Evolutionary conservation across 345 rosid species (phyloP), one percentile per base, ranked within the genome.

Genomic region (Trapa bicornis): DNA sequence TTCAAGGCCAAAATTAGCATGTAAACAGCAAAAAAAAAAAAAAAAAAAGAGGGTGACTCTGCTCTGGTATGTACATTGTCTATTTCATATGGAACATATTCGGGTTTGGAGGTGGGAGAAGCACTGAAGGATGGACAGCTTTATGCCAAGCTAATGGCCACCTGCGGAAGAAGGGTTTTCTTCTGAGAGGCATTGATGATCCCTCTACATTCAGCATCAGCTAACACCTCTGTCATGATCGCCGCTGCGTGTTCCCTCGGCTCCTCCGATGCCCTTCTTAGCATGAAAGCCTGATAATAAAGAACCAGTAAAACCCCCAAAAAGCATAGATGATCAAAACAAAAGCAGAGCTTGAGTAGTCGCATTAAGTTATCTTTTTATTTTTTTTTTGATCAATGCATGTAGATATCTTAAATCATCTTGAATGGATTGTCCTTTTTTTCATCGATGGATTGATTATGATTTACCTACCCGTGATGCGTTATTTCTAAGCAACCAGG

Each of bases 241-340:
- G 90, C 90, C 37, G 79, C 83, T 0, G 87, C 87, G 68, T 82
- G 90, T n/a, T 86, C 90, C 65, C 80, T 60, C 17, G 87, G 90
- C 74, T 86, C 86, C 58, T 83, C 90, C 4, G 81, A 70, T 37
- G 87, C 80, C 78, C 85, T 83, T 75, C 83, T 79, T 76, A 86
- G 73, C 86, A 83, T 86, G 78, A 86, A 86, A 37, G 80, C 85
- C 90, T 86, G 69, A 66, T 61, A 66, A 52, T 4, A 67, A 22
- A 22, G 29, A 22, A 22, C 29, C 29, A 22, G 64, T 69, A 67
- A 58, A 58, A 8, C 8, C 36, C 12, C 39, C 61, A 41, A 37
- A 14, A 62, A 36, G 12, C 32, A 29, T 47, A 29, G 37, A 60
- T 47, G 29, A 48, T 14, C 5, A 13, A 67, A 53, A 50, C 32